Evolutionary conservation across 768 basidiomycete species (phyloP), one percentile per base, ranked within the genome.

Genomic region (Serendipita sp.): DNA sequence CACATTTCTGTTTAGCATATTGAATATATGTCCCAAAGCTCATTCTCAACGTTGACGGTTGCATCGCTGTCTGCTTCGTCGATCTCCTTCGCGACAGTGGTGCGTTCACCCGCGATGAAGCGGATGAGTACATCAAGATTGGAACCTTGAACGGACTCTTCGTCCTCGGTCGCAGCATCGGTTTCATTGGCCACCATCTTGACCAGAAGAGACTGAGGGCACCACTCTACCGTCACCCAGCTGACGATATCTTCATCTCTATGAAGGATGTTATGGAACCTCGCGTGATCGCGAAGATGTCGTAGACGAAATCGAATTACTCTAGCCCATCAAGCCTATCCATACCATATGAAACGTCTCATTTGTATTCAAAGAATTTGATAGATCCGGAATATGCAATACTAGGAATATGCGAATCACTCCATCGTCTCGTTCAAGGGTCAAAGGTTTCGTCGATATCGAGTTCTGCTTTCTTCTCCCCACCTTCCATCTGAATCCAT

Each of bases 121-220:
- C 93, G 3, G 87, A 93, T 62, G 95, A 98, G 75, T 98, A 97
- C 79, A 91, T 91, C 78, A 93, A 90, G 81, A 93, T 93, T 66
- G 92, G 92, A 61, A 88, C 89, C 2, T 81, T 99, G 63, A 98
- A 97, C 71, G 95, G 94, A 63, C 79, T 99, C 64, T 98, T 98
- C 76, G 95, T 99, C 50, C 85, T 97, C 62, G 95, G 95, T 51
- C 90, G 95, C 67, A 91, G 88, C 73, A 96, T 96, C 73, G 95
- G 94, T 67, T 96, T 98, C 82, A 92, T 95, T 69, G 92, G 92
- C 42, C 91, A 90, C 77, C 90, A 90, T 72, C 83, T 93, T 56
- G 95, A 98, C 78, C 95, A 98, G 81, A 94, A 93, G 81, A 82
- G 92, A 68, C 82, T 95, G 71, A 84, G 86, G 65, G 90, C 90